Evolutionary conservation across 441 rosid species (phyloP).

Genomic region (Breynia disticha): DNA sequence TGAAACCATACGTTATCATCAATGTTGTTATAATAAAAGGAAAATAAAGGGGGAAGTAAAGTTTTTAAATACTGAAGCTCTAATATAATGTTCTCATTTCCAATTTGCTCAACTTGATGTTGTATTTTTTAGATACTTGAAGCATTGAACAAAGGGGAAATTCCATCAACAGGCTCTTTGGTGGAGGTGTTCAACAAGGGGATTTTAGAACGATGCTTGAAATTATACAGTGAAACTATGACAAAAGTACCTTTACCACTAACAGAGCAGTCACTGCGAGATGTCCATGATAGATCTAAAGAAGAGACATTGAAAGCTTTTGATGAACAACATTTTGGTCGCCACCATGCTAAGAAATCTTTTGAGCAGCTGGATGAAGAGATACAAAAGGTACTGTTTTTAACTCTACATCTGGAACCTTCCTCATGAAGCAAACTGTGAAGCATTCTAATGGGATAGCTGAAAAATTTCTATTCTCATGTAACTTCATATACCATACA

Average conservation of each 20-base stretch:
- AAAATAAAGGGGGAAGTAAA: background rate
- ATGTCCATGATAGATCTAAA: conserved; percentile 53
- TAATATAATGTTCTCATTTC: background rate
- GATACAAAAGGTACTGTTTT: conserved; percentile 63
- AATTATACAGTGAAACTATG: conserved; percentile 64
- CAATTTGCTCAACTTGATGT: conserved; percentile 4
- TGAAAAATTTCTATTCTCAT: conserved; percentile 10
- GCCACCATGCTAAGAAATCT: conserved; percentile 82
- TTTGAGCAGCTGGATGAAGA: conserved; percentile 67
- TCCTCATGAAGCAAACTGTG: background rate
- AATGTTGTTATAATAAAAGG: background rate
- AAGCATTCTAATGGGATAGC: too few species aligned
- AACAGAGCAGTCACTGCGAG: conserved; percentile 50
- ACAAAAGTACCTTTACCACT: conserved; percentile 57
- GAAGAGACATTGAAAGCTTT: conserved; percentile 53
- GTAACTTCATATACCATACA: conserved; percentile 21
- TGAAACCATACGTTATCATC: too few species aligned
- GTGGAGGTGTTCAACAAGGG: conserved; percentile 95
- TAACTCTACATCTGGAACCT: background rate
- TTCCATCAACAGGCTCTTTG: conserved; percentile 96
- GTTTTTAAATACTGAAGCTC: background rate
- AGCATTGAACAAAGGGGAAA: conserved; percentile 97
- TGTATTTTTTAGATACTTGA: conserved; percentile 69
- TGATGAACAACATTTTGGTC: conserved; percentile 91
- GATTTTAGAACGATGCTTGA: conserved; percentile 78